Percentiles rank a stretch among this genome's conserved stretches.
Evolutionary conservation across 2,329 filamentous ascomycete species (phyloP).

Genomic region (Colletotrichum musicola): DNA sequence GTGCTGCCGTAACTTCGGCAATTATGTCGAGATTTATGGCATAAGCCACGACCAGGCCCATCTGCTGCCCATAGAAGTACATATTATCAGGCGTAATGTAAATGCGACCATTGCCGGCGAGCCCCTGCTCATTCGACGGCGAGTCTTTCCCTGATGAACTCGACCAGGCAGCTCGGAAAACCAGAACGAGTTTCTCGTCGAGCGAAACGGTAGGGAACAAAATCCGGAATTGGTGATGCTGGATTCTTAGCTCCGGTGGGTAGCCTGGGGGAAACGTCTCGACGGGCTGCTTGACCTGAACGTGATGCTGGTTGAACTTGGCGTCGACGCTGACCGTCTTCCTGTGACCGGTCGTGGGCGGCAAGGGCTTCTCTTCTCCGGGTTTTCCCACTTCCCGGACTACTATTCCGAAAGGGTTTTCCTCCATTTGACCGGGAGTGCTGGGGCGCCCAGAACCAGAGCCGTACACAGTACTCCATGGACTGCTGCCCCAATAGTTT

Average conservation of each 20-base stretch:
- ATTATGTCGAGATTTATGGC: conserved; percentile 81
- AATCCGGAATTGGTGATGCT: conserved; percentile 93
- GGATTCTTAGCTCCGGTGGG: conserved; percentile 82
- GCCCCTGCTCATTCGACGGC: conserved; percentile 56
- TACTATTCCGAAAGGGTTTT: conserved; percentile 57
- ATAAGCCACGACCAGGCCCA: conserved; percentile 89
- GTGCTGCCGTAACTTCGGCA: conserved; percentile 88
- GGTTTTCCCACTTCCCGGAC: conserved; percentile 50
- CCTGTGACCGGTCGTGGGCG: conserved; percentile 48
- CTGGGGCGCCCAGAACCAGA: conserved; percentile 40
- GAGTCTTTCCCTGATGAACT: conserved; percentile 61
- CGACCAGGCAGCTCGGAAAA: conserved; percentile 91
- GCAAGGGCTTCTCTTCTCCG: conserved; percentile 42
- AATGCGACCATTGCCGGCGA: conserved; percentile 78
- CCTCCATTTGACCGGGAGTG: conserved; percentile 44
- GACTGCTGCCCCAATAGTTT: conserved; percentile 92
- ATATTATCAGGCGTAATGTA: conserved; percentile 90
- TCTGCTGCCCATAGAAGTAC: conserved; percentile 96
- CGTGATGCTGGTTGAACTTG: conserved; percentile 44
- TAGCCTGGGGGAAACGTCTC: conserved; percentile 81
- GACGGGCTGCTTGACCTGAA: conserved; percentile 49
- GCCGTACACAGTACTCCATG: conserved; percentile 69
- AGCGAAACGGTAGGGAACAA: conserved; percentile 85
- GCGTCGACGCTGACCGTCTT: conserved; percentile 60
- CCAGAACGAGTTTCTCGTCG: conserved; percentile 87